Evolutionary conservation across 164 flowering plant genomes (phyloP).

Genomic region (Echeveria elegans): DNA sequence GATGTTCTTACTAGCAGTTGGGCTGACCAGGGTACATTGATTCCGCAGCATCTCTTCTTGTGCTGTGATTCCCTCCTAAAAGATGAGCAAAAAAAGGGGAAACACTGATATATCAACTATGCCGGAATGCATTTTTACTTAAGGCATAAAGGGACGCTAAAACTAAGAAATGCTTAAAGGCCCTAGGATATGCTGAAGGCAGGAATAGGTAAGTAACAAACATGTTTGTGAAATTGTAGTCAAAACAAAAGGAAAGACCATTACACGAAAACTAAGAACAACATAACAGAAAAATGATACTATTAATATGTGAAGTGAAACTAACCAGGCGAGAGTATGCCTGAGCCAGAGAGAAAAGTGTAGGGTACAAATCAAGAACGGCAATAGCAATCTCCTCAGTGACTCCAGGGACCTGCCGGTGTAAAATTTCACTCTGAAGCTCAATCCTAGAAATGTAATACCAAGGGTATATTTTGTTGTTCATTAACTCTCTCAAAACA

Average conservation of each 20-base stretch:
- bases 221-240: neutral
- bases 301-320: constrained; percentile 4
- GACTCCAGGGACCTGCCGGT: constrained; percentile 78
- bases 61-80: constrained; percentile 55
- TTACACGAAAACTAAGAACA: neutral
- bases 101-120: neutral
- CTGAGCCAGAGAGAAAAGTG: constrained; percentile 64
- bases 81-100: neutral
- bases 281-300: neutral
- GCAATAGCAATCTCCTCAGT: constrained; percentile 82
- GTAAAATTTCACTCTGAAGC: neutral
- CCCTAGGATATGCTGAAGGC: neutral
- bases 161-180: neutral
- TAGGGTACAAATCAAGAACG: constrained; percentile 75
- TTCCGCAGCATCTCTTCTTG: constrained; percentile 73
- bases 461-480: too few species aligned
- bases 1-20: constrained; percentile 65
- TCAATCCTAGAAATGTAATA: neutral
- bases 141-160: neutral
- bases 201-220: neutral
- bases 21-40: constrained; percentile 50
- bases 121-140: neutral
- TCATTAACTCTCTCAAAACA: neutral
- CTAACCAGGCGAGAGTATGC: constrained; percentile 84
- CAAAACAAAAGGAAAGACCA: neutral